phyloP scores from a whole-genome alignment of 208 protist species.

The Wallacemonas sp. region DNA sequence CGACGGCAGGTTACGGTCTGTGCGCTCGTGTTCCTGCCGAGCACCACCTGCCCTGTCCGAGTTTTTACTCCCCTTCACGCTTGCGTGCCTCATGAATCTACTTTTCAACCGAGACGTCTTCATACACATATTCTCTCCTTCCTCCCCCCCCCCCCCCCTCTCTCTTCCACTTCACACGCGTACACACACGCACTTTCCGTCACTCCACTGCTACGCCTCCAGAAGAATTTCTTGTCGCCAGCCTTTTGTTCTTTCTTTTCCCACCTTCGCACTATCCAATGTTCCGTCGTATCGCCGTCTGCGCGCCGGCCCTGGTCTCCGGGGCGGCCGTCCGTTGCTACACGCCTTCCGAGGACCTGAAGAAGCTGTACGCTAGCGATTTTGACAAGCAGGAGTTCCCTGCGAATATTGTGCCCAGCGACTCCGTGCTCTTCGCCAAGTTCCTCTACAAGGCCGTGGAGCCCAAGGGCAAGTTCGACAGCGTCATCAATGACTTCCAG shows the following conservation, averaged over 20 bases:
- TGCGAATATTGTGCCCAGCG: slow-evolving; percentile 82
- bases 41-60: no score
- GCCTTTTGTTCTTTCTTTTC: slow-evolving; percentile 15
- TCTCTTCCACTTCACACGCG: neutral
- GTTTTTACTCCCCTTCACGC: no score
- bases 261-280: slow-evolving; percentile 34
- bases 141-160: no score
- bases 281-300: slow-evolving; percentile 77
- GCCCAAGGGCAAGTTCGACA: slow-evolving; percentile 62
- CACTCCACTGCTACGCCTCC: neutral
- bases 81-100: no score
- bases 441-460: slow-evolving; percentile 90
- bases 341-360: slow-evolving; percentile 83
- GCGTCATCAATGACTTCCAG: slow-evolving; percentile 80
- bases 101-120: no score
- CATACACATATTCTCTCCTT: no score
- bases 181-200: neutral
- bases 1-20: no score
- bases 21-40: no score
- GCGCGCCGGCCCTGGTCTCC: slow-evolving; percentile 31
- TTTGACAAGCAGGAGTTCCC: slow-evolving; percentile 84
- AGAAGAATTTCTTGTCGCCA: slow-evolving; percentile 6
- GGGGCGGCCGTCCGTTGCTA: slow-evolving; percentile 71
- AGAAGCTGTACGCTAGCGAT: slow-evolving; percentile 89
- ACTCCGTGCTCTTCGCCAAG: slow-evolving; percentile 89